phyloP scores from a whole-genome alignment of 2,329 filamentous ascomycete genomes.

The Aspergillus fumigatiaffinis region DNA sequence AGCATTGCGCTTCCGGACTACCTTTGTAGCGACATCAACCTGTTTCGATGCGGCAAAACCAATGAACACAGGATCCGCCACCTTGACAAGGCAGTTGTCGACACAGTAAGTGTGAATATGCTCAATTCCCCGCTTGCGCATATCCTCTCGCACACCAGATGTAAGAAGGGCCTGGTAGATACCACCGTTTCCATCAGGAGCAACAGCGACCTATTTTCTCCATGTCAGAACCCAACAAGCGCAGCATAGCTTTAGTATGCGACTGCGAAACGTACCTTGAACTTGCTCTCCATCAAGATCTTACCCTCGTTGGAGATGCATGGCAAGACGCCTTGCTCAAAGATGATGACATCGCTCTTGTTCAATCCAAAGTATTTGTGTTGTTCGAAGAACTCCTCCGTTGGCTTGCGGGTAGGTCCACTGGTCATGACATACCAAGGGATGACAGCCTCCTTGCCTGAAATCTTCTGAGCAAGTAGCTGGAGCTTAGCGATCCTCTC shows the following conservation, averaged over 20 bases:
- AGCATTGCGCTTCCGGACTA: conserved; percentile 96
- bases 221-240: conserved; percentile 3
- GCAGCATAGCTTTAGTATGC: neutral
- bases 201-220: conserved; percentile 68
- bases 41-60: conserved; percentile 84
- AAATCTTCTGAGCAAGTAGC: conserved; percentile 69
- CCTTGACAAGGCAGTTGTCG: conserved; percentile 98
- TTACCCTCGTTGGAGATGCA: conserved; percentile 98
- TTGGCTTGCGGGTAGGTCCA: conserved; percentile 84
- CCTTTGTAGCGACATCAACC: conserved; percentile 96
- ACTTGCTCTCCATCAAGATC: conserved; percentile 88
- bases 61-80: conserved; percentile 94
- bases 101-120: conserved; percentile 98
- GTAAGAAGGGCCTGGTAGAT: conserved; percentile 88
- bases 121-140: conserved; percentile 82
- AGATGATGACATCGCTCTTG: conserved; percentile 82
- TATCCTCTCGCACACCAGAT: conserved; percentile 77
- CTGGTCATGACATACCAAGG: conserved; percentile 99
- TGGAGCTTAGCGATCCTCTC: conserved; percentile 89
- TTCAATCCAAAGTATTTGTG: conserved; percentile 87
- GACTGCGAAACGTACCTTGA: conserved; percentile 53
- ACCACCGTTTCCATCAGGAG: conserved; percentile 94
- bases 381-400: conserved; percentile 88
- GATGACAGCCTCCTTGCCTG: conserved; percentile 61
- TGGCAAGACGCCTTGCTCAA: conserved; percentile 93